A percentile compares a stretch with the other conserved stretches of the same genome.
phyloP scores from a whole-genome alignment of 1,284 basidiomycete species.

The Cystobasidium pallidum region DNA sequence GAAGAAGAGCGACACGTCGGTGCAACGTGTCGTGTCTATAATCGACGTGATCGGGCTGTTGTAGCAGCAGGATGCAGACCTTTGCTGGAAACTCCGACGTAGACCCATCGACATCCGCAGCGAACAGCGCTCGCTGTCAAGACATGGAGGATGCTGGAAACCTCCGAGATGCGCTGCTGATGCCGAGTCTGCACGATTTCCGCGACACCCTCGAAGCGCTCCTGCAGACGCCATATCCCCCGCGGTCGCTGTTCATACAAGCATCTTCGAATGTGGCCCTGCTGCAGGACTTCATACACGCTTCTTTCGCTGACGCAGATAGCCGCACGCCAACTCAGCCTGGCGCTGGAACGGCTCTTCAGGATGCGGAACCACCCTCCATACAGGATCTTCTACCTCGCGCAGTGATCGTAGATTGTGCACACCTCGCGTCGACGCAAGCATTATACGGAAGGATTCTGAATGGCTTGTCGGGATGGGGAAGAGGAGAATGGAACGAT shows the following conservation, averaged over 20 bases:
- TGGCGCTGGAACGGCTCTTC: neutral
- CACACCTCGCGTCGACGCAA: slow-evolving; percentile 36
- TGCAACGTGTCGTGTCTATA: neutral
- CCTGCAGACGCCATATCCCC: slow-evolving; percentile 44
- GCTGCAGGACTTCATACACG: slow-evolving; percentile 29
- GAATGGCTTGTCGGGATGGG: slow-evolving; percentile 39
- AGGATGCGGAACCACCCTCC: neutral
- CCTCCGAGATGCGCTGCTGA: neutral
- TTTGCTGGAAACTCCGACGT: neutral
- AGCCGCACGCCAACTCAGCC: neutral
- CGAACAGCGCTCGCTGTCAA: too few species aligned
- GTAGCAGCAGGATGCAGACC: neutral
- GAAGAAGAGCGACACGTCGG: neutral
- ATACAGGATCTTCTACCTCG: slow-evolving; percentile 24
- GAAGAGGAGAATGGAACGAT: slow-evolving; percentile 22
- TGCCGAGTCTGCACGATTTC: slow-evolving; percentile 43
- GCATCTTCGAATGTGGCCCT: slow-evolving; percentile 34
- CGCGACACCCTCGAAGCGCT: slow-evolving; percentile 22
- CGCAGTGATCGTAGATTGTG: slow-evolving; percentile 40
- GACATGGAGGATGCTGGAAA: neutral
- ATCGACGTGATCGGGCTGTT: slow-evolving; percentile 7
- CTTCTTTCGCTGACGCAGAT: neutral
- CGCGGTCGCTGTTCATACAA: slow-evolving; percentile 47
- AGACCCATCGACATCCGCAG: neutral
- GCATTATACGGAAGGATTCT: slow-evolving; percentile 34